These are phyloP conservation scores for Glaciozyma martinii DNA, from an alignment of 768 basidiomycete species.

Conservation along the genomic window DNA sequence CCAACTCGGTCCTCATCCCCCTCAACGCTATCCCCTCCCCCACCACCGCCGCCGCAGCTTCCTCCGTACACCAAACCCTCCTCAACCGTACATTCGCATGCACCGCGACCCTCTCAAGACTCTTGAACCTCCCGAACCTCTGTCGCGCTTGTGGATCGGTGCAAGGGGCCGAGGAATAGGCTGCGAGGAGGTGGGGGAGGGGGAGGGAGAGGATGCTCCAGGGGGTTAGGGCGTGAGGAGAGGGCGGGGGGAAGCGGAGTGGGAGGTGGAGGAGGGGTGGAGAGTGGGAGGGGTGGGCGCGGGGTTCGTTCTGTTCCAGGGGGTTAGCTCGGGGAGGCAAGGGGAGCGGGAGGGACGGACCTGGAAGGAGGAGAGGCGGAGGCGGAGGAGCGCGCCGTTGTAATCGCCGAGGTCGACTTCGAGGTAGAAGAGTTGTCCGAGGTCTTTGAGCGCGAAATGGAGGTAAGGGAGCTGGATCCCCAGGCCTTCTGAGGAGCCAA, in stretches of 20 bases:
- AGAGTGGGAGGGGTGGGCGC: neutral
- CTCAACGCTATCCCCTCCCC: neutral
- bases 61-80: slow-evolving; percentile 17
- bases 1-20: slow-evolving; percentile 11
- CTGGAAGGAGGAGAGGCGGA: slow-evolving; percentile 20
- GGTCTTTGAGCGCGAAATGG: slow-evolving; percentile 19
- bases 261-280: slow-evolving; percentile 18
- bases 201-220: slow-evolving; percentile 18
- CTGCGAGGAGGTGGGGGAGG: slow-evolving; percentile 1
- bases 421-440: slow-evolving; percentile 14
- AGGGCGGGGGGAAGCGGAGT: neutral
- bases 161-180: neutral
- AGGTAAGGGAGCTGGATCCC: slow-evolving; percentile 15
- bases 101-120: slow-evolving; percentile 10
- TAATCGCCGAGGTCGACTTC: slow-evolving; percentile 10
- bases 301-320: neutral
- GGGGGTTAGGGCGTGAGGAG: slow-evolving; percentile 7
- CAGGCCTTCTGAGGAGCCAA: slow-evolving; percentile 14
- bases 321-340: neutral
- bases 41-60: neutral
- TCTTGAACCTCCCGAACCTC: neutral
- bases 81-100: slow-evolving; percentile 16
- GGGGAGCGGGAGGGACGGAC: slow-evolving; percentile 3
- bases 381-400: neutral
- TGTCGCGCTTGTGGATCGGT: neutral